A percentile compares a stretch with the other conserved stretches of the same genome.
Conservation (phyloP, 169 alveolate species). For the Plasmodium yoelii region DNA sequence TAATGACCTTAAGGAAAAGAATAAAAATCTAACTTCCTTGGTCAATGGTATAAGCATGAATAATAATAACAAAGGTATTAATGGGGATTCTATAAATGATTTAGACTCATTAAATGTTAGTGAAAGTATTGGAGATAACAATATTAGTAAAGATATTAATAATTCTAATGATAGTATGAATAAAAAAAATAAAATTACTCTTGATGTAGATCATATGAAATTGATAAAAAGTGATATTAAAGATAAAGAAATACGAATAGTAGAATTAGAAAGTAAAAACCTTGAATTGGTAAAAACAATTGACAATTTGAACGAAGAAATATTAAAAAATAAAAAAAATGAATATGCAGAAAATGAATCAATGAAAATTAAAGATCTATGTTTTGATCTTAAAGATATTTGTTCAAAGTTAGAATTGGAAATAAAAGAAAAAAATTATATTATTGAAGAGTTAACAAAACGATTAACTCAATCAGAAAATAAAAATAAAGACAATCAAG, state of each 20-base stretch:
- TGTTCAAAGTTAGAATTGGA: slow-evolving; percentile 70
- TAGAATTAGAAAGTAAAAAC: slow-evolving; percentile 72
- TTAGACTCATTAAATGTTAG: neutral
- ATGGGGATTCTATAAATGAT: neutral
- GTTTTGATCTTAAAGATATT: slow-evolving; percentile 76
- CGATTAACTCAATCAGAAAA: slow-evolving; percentile 51
- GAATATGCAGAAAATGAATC: slow-evolving; percentile 51
- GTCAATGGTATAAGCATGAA: slow-evolving; percentile 45
- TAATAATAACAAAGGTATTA: neutral
- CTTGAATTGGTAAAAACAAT: slow-evolving; percentile 56
- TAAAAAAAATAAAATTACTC: slow-evolving; percentile 22
- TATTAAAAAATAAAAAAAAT: slow-evolving; percentile 15
- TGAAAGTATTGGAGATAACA: neutral
- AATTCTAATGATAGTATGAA: neutral
- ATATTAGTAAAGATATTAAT: neutral
- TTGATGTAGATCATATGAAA: slow-evolving; percentile 53
- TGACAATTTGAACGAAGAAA: slow-evolving; percentile 52
- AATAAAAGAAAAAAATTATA: slow-evolving; percentile 59
- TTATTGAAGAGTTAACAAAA: slow-evolving; percentile 69
- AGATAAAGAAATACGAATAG: slow-evolving; percentile 69
- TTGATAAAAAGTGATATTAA: slow-evolving; percentile 63
- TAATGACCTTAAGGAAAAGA: slow-evolving; percentile 60
- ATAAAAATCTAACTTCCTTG: slow-evolving; percentile 29
- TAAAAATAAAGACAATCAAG: slow-evolving; percentile 76
- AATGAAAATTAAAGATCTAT: slow-evolving; percentile 56